phyloP scores from a whole-genome alignment of 257 asterid genomes.

The Scutellaria baicalensis region DNA sequence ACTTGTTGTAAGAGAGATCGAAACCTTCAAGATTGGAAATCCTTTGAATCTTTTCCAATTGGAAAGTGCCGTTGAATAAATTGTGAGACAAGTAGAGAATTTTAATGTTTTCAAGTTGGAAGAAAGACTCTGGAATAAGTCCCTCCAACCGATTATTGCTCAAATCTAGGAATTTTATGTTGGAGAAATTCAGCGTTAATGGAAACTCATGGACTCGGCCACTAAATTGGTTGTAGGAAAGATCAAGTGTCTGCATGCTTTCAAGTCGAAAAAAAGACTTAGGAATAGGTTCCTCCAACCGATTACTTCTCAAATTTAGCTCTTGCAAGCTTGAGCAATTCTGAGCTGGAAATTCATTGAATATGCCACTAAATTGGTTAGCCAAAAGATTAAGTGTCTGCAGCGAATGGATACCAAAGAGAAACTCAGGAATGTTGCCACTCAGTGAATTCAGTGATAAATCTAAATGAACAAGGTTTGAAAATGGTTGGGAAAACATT shows the following conservation, averaged over 20 bases:
- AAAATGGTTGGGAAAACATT: constrained; percentile 16
- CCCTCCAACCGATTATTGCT: too few species aligned
- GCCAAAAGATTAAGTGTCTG: not conserved
- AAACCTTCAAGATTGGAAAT: constrained; percentile 17
- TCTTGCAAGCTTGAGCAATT: not conserved
- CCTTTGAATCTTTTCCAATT: constrained; percentile 3
- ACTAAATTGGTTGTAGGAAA: too few species aligned
- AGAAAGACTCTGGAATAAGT: too few species aligned
- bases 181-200: too few species aligned
- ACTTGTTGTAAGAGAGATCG: constrained; percentile 30
- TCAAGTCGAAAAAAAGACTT: constrained; percentile 8
- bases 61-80: constrained; percentile 14
- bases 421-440: constrained; percentile 22
- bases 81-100: constrained; percentile 17
- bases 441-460: constrained; percentile 15
- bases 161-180: too few species aligned
- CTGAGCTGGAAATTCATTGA: not conserved
- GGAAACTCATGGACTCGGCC: too few species aligned
- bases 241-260: too few species aligned
- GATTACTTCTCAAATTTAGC: constrained; percentile 22
- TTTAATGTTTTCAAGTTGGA: too few species aligned
- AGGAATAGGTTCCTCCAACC: constrained; percentile 14
- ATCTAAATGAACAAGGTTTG: constrained; percentile 7
- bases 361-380: constrained; percentile 24
- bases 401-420: constrained; percentile 25